Evolutionary conservation across 1,139 yeast species (phyloP), one percentile per base, ranked within the genome.

Genomic region (Blastobotrys malaysiensis): DNA sequence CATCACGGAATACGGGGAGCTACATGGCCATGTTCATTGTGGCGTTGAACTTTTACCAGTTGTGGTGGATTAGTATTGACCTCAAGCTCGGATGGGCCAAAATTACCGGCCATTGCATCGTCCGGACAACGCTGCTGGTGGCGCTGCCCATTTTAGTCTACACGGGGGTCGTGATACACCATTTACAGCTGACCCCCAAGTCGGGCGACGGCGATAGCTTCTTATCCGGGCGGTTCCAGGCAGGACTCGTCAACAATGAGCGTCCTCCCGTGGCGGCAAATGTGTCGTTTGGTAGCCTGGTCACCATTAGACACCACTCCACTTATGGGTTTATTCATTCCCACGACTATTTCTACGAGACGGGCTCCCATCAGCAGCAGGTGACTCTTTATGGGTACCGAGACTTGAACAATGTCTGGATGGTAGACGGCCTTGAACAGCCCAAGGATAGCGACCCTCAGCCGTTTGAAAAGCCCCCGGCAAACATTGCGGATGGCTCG

Each of bases 261-360:
- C 61, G 76, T 46, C 59, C 73, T 14, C 63, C 73, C 52, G 69
- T 74, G 57, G 71, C 75, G 5, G 77, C 81, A 6, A 78, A 78
- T 5, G 80, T 88, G 0, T 75, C 80, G 4, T 83, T 75, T 66
- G 95, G 95, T 2, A 79, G 88, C 51, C 74, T 81, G 0, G 76
- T 88, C 16, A 82, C 88, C 13, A 61, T 88, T 14, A 81, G 88
- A 60, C 95, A 88, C 67, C 63, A 70, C n/a, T 74, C 76, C 1
- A 68, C 84, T 27, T 86, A 86, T 45, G 78, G 79, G 1, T 88
- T 86, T 64, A 71, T 88, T 54, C 90, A 86, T 63, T 85, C 95
- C 0, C 88, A 86, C 63, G 72, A 77, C 46, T 70, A 67, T 56
- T 69, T 68, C 2, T 86, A 84, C 65, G 75, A 74, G 43, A 68